Conservation (phyloP, 2,329 filamentous ascomycete genomes). For the Aspergillus spinulosporus region DNA sequence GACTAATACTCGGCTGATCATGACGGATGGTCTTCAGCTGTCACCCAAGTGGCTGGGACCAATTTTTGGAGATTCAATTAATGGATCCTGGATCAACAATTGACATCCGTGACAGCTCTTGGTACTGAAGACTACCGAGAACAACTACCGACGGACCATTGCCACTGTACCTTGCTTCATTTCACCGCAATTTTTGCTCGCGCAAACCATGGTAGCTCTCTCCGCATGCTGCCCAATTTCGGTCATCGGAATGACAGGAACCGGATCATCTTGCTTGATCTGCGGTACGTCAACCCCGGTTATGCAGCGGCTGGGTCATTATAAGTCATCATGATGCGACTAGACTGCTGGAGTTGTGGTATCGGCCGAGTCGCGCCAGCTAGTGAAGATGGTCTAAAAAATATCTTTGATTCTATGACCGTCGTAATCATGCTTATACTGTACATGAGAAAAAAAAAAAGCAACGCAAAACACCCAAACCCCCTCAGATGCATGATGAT, state of each 20-base stretch:
- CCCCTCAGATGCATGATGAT: not conserved
- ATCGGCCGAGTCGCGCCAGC: not conserved
- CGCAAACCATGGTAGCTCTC: not conserved
- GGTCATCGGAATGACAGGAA: not conserved
- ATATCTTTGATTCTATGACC: not conserved
- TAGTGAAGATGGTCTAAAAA: not conserved
- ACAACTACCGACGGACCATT: not conserved
- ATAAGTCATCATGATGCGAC: not conserved
- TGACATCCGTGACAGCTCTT: not conserved
- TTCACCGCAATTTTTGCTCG: not conserved
- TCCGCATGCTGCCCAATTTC: not conserved
- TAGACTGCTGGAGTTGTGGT: not conserved
- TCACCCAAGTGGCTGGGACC: not conserved
- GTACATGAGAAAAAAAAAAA: not conserved
- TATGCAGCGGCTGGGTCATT: not conserved
- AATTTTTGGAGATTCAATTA: not conserved
- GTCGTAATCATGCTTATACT: not conserved
- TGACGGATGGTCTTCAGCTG: not conserved
- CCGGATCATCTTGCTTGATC: not conserved
- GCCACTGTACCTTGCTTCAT: not conserved
- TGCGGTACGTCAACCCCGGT: not conserved
- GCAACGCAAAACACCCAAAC: not conserved
- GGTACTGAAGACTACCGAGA: not conserved
- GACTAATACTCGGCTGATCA: not conserved
- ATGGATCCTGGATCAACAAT: not conserved